Base-by-base conservation (phyloP, 352 stramenopile genomes). In the Thraustotheca clavata region DNA sequence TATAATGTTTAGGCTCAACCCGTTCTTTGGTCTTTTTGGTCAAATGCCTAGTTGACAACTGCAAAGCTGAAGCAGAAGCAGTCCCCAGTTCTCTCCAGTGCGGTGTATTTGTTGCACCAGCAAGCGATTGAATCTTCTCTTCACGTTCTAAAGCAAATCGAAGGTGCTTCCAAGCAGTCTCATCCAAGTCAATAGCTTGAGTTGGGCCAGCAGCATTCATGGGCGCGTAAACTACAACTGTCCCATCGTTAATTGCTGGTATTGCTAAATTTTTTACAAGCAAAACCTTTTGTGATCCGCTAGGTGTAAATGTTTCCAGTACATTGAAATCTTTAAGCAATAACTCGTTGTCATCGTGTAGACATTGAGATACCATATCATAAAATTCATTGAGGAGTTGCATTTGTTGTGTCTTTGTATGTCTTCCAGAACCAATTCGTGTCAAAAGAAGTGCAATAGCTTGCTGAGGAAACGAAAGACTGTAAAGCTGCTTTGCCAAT, bases 371-470 rank as follows among this genome's bases (percentile, higher is more conserved):
- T 9, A 65, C 57, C 38, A 65, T 52, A 32, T 65, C 57, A 32
- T 65, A 65, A 54, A 94, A 94, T 70, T 94, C 83, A 39, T 88
- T 88, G 43, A 94, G 59, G 49, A 94, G 77, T 4, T 81, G 76
- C 67, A 90, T 77, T 49, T 94, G 85, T 49, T 94, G 85, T 35
- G 80, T 89, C 22, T 85, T 83, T 1, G 83, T 89, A 52, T 91
- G 91, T 0, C 85, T 70, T 2, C 85, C 85, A 3, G 85, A 90
- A 22, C 80, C 83, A 20, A 94, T 92, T 22, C 91, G 77, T 57
- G 89, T 94, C 26, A 94, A 72, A 36, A 94, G 89, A 31, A 94
- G 61, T 36, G 85, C 87, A 59, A 94, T 91, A 20, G 85, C 88
- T 20, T 81, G 78, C 71, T 92, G 88, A 4, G 83, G 81, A 18